phyloP scores from a whole-genome alignment of 1,284 basidiomycete genomes.

The Apiotrichum laibachii region DNA sequence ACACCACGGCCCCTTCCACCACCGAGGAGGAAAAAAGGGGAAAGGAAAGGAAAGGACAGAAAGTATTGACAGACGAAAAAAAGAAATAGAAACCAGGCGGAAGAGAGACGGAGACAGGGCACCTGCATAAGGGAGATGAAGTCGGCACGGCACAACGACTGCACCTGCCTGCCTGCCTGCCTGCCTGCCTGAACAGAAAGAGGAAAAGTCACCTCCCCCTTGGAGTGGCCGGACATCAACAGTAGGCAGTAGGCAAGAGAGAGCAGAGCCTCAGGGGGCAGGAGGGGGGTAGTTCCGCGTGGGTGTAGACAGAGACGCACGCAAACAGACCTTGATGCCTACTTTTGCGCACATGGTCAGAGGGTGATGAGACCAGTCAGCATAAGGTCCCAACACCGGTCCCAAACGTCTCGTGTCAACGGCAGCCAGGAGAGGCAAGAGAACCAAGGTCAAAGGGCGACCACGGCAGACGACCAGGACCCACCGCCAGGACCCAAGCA shows the following conservation, averaged over 20 bases:
- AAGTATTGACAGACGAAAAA: too few species aligned
- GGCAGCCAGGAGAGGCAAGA: constrained; percentile 1
- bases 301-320: neutral
- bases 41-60: too few species aligned
- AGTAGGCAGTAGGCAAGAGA: neutral
- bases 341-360: neutral
- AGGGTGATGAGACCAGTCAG: neutral
- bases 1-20: too few species aligned
- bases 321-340: neutral
- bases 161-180: too few species aligned
- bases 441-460: neutral
- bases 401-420: neutral
- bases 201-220: too few species aligned
- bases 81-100: too few species aligned
- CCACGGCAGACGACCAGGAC: neutral
- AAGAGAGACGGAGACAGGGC: too few species aligned
- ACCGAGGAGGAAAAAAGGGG: too few species aligned
- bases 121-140: too few species aligned
- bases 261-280: neutral
- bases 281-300: neutral
- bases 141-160: too few species aligned
- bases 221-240: too few species aligned
- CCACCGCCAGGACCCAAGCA: neutral
- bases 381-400: neutral
- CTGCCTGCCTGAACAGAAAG: too few species aligned